These are phyloP conservation scores for Neonectria sp. DNA, from an alignment of 2,329 filamentous ascomycete genomes.

Conservation along the genomic window DNA sequence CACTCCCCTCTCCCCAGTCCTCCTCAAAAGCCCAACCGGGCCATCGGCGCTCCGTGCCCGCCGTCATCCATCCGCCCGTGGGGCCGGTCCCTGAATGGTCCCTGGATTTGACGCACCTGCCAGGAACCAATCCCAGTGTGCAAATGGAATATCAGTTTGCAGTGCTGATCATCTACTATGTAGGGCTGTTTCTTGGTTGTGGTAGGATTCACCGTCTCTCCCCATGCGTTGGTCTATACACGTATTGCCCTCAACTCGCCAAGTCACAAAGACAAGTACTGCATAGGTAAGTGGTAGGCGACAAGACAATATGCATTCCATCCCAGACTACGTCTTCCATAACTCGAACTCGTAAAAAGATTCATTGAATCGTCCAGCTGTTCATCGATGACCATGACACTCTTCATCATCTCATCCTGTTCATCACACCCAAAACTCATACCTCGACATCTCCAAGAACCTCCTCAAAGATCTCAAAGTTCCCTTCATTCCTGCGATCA, in stretches of 20 bases:
- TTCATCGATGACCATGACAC: background rate
- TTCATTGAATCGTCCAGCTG: background rate
- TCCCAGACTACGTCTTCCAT: background rate
- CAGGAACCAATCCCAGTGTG: background rate
- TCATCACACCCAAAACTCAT: conserved; percentile 23
- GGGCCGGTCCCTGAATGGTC: background rate
- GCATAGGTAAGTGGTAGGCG: background rate
- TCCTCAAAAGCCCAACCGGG: background rate
- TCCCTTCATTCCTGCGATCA: conserved; percentile 61
- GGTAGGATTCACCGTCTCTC: background rate
- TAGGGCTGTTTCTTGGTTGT: background rate
- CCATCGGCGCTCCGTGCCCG: conserved; percentile 14
- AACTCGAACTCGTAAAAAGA: background rate
- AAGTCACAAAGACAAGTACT: background rate
- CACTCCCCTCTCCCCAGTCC: background rate
- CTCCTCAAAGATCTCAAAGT: conserved; percentile 66
- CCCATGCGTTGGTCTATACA: background rate
- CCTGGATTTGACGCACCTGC: background rate
- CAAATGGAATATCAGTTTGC: background rate
- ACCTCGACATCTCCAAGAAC: conserved; percentile 56
- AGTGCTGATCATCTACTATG: background rate
- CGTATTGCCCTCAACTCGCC: background rate
- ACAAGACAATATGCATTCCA: background rate
- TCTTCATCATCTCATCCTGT: background rate
- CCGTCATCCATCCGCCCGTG: background rate